Evolutionary conservation across 2,329 filamentous ascomycete species (phyloP).

Genomic region (Pezicula rhizophila): DNA sequence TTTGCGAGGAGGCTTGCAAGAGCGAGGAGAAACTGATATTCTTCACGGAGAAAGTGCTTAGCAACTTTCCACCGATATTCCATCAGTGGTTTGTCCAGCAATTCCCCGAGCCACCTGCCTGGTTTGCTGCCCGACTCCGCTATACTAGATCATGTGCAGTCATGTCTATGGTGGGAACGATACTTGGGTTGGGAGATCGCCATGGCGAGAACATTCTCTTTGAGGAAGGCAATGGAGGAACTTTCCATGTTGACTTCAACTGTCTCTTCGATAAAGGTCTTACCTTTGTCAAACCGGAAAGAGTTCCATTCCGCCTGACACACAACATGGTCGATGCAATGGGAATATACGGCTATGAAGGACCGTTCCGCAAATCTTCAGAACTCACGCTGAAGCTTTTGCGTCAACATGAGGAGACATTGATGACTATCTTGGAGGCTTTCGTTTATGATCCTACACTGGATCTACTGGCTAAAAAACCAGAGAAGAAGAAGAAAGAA

Average conservation of each 20-base stretch:
- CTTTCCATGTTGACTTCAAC: slow-evolving; percentile 99
- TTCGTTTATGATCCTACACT: slow-evolving; percentile 96
- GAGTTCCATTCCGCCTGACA: slow-evolving; percentile 91
- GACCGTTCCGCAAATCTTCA: slow-evolving; percentile 83
- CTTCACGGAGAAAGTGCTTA: slow-evolving; percentile 61
- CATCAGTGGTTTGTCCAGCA: slow-evolving; percentile 94
- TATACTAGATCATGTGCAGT: slow-evolving; percentile 94
- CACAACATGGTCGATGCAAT: slow-evolving; percentile 99
- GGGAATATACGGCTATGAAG: slow-evolving; percentile 89
- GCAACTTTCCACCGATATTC: slow-evolving; percentile 74
- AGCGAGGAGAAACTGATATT: slow-evolving; percentile 55
- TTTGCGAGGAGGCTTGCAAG: slow-evolving; percentile 58
- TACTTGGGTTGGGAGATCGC: slow-evolving; percentile 86
- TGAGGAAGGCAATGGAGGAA: slow-evolving; percentile 86
- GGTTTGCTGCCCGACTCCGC: slow-evolving; percentile 81
- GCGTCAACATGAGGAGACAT: slow-evolving; percentile 85
- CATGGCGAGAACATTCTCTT: slow-evolving; percentile 97
- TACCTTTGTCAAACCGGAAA: slow-evolving; percentile 90
- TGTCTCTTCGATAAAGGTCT: slow-evolving; percentile 97
- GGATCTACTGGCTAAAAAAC: slow-evolving; percentile 74
- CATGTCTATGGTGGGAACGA: slow-evolving; percentile 99
- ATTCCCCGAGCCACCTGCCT: slow-evolving; percentile 86
- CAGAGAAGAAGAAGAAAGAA: slow-evolving; percentile 39
- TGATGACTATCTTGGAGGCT: slow-evolving; percentile 95
- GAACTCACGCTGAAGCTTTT: slow-evolving; percentile 82